Percentiles rank a stretch among this genome's conserved stretches.
phyloP scores from a whole-genome alignment of 768 basidiomycete genomes.

The Mycena chlorophos region DNA sequence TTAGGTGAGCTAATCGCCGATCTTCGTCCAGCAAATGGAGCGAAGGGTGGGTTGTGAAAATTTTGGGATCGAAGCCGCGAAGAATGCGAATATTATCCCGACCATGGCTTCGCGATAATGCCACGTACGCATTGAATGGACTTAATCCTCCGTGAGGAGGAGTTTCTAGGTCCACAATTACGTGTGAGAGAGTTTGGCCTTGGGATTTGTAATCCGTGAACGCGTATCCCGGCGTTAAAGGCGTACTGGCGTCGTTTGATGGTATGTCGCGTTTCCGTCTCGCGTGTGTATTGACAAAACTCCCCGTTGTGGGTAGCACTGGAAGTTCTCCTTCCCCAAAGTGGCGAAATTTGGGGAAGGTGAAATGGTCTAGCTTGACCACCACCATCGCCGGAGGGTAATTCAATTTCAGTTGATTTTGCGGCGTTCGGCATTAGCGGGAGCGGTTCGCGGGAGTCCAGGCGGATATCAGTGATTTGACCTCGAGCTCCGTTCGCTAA shows the following conservation, averaged over 20 bases:
- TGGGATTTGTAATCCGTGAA: not conserved
- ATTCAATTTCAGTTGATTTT: slow-evolving; percentile 6
- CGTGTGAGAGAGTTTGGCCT: not conserved
- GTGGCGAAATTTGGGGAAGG: slow-evolving; percentile 21
- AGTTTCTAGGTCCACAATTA: not conserved
- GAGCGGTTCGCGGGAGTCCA: not conserved
- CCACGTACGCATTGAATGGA: not conserved
- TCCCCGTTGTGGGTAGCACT: slow-evolving; percentile 20
- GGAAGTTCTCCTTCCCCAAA: slow-evolving; percentile 29
- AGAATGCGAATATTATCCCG: not conserved
- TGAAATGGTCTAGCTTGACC: slow-evolving; percentile 29
- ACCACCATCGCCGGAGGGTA: slow-evolving; percentile 28
- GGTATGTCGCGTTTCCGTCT: not conserved
- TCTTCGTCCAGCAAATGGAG: not conserved
- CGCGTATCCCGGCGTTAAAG: not conserved
- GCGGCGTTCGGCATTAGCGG: not conserved
- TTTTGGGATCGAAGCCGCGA: not conserved
- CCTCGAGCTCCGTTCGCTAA: slow-evolving; percentile 12
- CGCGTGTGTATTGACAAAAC: slow-evolving; percentile 24
- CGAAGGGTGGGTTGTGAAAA: not conserved
- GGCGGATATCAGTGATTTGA: not conserved
- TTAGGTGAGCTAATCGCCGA: not conserved
- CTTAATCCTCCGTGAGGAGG: not conserved
- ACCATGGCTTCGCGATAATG: not conserved
- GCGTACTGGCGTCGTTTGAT: not conserved